These are phyloP conservation scores for Nemania abortiva DNA, from an alignment of 2,329 filamentous ascomycete species.

Conservation along the genomic window DNA sequence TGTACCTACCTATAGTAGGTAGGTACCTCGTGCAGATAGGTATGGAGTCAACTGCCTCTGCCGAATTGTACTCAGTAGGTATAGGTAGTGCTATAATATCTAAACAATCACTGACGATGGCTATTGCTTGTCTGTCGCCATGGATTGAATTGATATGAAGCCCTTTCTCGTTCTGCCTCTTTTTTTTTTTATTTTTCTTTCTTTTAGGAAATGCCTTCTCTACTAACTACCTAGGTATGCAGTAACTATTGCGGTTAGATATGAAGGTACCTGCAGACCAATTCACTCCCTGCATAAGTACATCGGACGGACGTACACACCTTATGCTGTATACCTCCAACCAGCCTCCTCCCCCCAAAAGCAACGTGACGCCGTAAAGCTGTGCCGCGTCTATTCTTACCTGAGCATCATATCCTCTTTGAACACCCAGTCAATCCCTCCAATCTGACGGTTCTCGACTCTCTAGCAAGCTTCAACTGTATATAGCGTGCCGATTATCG, in stretches of 20 bases:
- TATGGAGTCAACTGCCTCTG: too few species aligned
- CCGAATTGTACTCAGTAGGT: not conserved
- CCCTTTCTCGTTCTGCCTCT: not conserved
- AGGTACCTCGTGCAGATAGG: too few species aligned
- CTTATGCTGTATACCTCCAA: not conserved
- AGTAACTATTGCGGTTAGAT: too few species aligned
- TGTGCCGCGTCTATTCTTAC: slow-evolving; percentile 3
- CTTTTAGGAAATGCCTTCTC: too few species aligned
- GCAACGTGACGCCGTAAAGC: slow-evolving; percentile 9
- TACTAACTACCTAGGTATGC: too few species aligned
- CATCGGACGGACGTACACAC: too few species aligned
- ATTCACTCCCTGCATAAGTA: not conserved
- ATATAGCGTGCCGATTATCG: not conserved
- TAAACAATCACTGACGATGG: too few species aligned
- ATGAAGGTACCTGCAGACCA: not conserved
- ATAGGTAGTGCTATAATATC: not conserved
- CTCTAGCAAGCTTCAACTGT: not conserved
- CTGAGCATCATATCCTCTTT: not conserved
- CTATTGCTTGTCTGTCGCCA: not conserved
- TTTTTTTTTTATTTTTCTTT: not conserved
- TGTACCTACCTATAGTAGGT: not conserved
- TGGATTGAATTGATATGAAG: not conserved
- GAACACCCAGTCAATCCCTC: not conserved
- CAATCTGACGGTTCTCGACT: not conserved
- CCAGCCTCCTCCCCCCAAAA: not conserved